Base-by-base conservation (phyloP, 2,329 filamentous ascomycete genomes). In the Neobulgaria alba region DNA sequence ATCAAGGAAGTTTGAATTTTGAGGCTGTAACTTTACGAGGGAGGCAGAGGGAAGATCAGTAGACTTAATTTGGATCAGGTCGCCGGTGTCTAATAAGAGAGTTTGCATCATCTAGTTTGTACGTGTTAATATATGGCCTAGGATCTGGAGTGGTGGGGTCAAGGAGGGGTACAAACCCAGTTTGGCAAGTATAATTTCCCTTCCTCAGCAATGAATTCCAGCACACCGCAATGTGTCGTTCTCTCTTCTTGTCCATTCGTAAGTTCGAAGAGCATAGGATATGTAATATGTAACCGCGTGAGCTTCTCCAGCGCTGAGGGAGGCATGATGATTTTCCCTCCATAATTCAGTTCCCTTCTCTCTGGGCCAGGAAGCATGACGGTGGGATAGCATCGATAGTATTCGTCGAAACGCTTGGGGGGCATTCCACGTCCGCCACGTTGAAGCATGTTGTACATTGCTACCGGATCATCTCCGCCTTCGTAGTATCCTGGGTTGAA, bases 141-240 rank as follows among this genome's bases (percentile, higher is more conserved):
- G n/a, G n/a, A n/a, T n/a, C n/a, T n/a, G n/a, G n/a, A n/a, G n/a
- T n/a, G n/a, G n/a, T n/a, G n/a, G n/a, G n/a, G 30, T 23, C 0
- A 17, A 31, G 23, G 37, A 10, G 3, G n/a, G 30, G 10, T 38
- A 45, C 73, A 49, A 67, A 89, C 85, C 90, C 92, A 98, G 63
- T 89, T 87, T 21, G 92, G 92, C 46, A 98, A 72, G 65, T 98
- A 98, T 39, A 93, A 88, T 61, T 92, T 85, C 36, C 92, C 92
- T 63, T 98, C 92, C 60, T 98, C 92, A 3, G 92, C 92, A 42
- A 95, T 92, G 59, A 98, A 98, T 64, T 98, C 92, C 49, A 98
- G 66, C 15, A 98, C 92, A 68, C 92, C 92, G 4, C 86, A 89
- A 64, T 98, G 92, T 18, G 90, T 92, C 60, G 84, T 82, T 61